These are phyloP conservation scores for Acanthamoeba culbertsoni DNA, from an alignment of 208 protist genomes.

Conservation along the genomic window DNA sequence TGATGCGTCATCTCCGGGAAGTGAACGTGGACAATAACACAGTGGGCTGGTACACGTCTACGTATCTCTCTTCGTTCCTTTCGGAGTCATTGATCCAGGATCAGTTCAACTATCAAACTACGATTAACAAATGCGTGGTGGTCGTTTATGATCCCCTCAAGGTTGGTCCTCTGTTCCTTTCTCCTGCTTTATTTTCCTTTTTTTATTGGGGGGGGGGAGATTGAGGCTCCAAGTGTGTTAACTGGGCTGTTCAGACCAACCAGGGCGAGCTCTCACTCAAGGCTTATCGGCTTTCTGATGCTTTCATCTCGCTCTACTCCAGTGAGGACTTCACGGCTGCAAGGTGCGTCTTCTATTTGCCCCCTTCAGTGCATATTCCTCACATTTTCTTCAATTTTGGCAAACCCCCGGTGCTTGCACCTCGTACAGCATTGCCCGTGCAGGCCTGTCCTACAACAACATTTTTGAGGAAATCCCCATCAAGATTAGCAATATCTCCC, in stretches of 20 bases:
- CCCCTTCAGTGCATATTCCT: not conserved
- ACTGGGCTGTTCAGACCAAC: conserved; percentile 64
- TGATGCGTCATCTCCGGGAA: conserved; percentile 84
- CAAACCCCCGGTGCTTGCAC: not conserved
- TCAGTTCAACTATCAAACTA: conserved; percentile 86
- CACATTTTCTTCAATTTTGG: not conserved
- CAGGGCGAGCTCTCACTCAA: conserved; percentile 82
- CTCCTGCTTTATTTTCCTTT: not conserved
- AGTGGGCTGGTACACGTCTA: conserved; percentile 87
- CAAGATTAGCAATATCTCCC: conserved; percentile 81
- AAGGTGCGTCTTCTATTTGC: conserved; percentile 37
- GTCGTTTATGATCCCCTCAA: conserved; percentile 83
- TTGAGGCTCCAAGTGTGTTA: not conserved
- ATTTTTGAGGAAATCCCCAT: conserved; percentile 88
- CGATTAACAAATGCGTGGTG: conserved; percentile 79
- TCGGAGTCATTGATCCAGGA: conserved; percentile 79
- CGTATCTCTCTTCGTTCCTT: conserved; percentile 82
- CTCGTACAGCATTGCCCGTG: not conserved
- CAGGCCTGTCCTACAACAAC: conserved; percentile 59
- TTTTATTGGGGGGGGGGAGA: too few species aligned
- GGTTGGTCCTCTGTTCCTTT: not conserved
- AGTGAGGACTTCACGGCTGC: conserved; percentile 66
- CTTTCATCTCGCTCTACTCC: conserved; percentile 84
- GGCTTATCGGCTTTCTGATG: conserved; percentile 84
- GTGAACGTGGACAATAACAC: conserved; percentile 88